Base-by-base conservation (phyloP, 306 rosid species). In the Comarum palustre region DNA sequence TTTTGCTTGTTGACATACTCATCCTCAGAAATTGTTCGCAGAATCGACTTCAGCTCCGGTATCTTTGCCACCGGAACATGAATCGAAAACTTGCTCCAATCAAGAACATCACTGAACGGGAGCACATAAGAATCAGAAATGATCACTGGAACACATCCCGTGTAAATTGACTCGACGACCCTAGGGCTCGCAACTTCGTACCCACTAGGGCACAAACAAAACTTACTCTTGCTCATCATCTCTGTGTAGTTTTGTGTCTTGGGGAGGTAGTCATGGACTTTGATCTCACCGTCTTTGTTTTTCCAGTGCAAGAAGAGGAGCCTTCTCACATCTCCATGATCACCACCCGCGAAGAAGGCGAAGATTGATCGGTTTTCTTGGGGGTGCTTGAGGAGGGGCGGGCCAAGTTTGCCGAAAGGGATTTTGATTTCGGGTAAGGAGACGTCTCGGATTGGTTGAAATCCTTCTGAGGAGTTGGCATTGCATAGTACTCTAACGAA, bases 111-210 rank as follows among this genome's bases (percentile, higher is more conserved):
- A 2, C 83, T 84, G 4, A 84, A 86, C 0, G 90, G 88, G 25
- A 81, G 73, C 60, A 76, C 85, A 25, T 78, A 83, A 4, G 22
- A n/a, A 34, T 84, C 81, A 0, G 86, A 82, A 15, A 84, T 69
- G 22, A 86, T 45, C 36, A 86, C 86, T 0, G 85, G 90, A 9
- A 86, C 84, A 61, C 90, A 83, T 1, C 81, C 81, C 3, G 73
- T 60, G 29, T 76, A 55, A 20, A 84, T 66, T 5, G 87, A 25
- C 60, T 82, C 88, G 0, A 84, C 84, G 13, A 86, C 68, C 69
- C 90, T 83, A 2, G 90, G 90, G 82, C 85, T 86, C 13, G 90
- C 90, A 48, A 83, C 86, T 68, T 87, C 89, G 4, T 70, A 80
- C 27, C 85, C 87, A 22, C 91, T 87, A 12, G 87, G 91, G 78